Base-by-base conservation (phyloP, 306 rosid genomes). In the Delonix regia region DNA sequence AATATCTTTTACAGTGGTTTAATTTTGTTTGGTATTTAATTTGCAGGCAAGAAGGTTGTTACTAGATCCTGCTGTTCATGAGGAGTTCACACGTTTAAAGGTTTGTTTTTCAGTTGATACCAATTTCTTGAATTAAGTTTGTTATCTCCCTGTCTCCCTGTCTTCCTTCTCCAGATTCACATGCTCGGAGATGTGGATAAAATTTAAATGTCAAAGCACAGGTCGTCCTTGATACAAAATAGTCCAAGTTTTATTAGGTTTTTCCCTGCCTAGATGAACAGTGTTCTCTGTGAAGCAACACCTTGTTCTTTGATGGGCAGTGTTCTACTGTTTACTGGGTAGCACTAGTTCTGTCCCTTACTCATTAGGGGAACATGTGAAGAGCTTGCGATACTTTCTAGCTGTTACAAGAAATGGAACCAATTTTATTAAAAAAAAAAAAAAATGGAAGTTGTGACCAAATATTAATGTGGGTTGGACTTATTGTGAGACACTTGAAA, bases 51-150 rank as follows among this genome's bases (percentile, higher is more conserved):
- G 97, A 76, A 89, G 94, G 82, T 84, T 94, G 82, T 86, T 94
- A 80, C 88, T 94, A 59, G 97, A 94, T 88, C 98, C 94, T 10
- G 97, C 97, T 68, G 84, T 94, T 78, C 97, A 94, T 86, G 97
- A 94, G 82, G 98, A 94, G 86, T 94, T 94, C 80, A 89, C 88
- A 27, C 97, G 97, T 19, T 81, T 92, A 64, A 94, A 92, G 98
- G 97, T 94, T 61, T 81, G 90, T 80, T 49, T 73, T 52, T 38
- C 48, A 42, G 52, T 64, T 78, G 59, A 25, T 76, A 11, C 30
- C 19, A 56, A 41, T 51, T 72, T 76, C 19, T 61, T 24, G 49
- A 61, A 63, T 64, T 38, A 36, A 45, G 21, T 36, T 38, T 71
- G 52, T 38, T 41, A 60, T 75, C 69, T 18, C 74, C 10, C 38